These are phyloP conservation scores for Ceratocystis huliohia DNA, from an alignment of 2,329 filamentous ascomycete genomes.

Conservation along the genomic window DNA sequence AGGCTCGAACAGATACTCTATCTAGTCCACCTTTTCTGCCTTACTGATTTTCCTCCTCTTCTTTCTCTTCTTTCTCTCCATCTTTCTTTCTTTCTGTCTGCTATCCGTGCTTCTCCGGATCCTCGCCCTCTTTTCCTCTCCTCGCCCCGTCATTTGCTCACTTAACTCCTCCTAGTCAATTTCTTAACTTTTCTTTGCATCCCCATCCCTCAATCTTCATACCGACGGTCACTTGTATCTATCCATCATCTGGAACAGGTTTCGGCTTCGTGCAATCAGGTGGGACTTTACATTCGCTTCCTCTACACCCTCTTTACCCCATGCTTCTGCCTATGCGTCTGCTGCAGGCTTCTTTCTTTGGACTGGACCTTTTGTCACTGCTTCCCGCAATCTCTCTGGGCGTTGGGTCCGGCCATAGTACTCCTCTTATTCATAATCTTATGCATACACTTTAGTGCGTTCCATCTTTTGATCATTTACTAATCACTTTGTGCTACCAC, in stretches of 20 bases:
- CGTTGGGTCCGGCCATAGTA: too few species aligned
- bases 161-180: background rate
- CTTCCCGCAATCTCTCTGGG: background rate
- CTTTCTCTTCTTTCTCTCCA: background rate
- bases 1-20: background rate
- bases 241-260: background rate
- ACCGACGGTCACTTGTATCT: background rate
- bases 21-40: background rate
- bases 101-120: background rate
- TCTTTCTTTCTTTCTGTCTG: background rate
- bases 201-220: background rate
- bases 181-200: background rate
- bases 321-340: background rate
- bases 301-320: background rate
- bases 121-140: background rate
- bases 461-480: background rate
- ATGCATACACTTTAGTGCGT: too few species aligned
- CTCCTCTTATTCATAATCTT: too few species aligned
- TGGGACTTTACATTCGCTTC: background rate
- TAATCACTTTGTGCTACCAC: background rate
- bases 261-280: conserved; percentile 1
- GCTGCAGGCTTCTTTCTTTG: background rate
- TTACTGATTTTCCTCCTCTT: background rate
- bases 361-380: background rate
- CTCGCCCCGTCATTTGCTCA: background rate